Base-by-base conservation (phyloP, 2,329 filamentous ascomycete species). In the Penicillium sp. region DNA sequence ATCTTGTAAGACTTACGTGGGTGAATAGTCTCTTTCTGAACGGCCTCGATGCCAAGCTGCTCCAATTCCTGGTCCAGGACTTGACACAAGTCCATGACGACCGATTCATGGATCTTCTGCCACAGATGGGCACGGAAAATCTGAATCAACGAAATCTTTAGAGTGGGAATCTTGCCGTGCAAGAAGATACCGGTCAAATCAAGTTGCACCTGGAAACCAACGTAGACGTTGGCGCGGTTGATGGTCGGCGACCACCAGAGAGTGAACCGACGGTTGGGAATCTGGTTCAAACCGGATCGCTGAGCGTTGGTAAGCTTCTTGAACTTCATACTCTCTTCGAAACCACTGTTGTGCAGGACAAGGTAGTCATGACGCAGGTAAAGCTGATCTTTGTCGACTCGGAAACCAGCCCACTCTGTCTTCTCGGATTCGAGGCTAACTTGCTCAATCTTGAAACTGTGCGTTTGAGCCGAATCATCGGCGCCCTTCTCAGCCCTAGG, bases 1-100 rank as follows among this genome's bases (percentile, higher is more conserved):
- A 98, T 98, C 81, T 98, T 98, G 81, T 98, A 98, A 4, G 89
- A 96, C 73, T 98, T 98, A 81, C 93, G 82, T 45, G 93, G 93
- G 75, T 98, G 93, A 52, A 98, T 98, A 0, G 93, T 97, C 74
- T 98, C 93, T 72, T 98, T 98, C 67, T 98, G 93, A 4, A 97
- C 93, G 2, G 89, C 94, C 71, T 98, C 93, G 51, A 98, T 96
- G 32, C 90, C 90, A 4, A 98, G 77, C 29, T 93, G 89, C 69
- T 98, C 93, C 38, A 98, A 75, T 67, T 98, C 93, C 65, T 97
- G 91, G 59, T 98, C 93, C 61, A 98, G 95, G 13, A 98, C 93
- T 67, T 98, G 94, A 61, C 93, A 97, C 64, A 98, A 72, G 77
- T 98, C 93, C 93, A 98, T 98, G 31, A 96, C 91, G 0, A 97